These are phyloP conservation scores for Chlamydomonas incerta DNA, from an alignment of 139 green algal genomes.

Conservation along the genomic window DNA sequence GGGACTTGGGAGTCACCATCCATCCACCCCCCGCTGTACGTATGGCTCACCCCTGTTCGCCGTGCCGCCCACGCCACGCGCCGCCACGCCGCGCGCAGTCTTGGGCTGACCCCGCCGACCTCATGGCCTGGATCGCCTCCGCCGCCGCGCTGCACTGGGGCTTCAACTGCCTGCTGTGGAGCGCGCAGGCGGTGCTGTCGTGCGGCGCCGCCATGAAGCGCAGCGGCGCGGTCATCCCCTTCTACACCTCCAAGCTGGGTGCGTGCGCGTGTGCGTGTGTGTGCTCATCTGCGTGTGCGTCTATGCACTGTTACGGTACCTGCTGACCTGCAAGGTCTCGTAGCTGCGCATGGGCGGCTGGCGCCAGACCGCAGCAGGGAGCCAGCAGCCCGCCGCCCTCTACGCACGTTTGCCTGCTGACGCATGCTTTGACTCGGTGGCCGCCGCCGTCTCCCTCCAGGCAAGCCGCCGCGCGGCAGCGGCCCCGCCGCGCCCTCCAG, in stretches of 20 bases:
- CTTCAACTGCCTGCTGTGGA: slow-evolving; percentile 34
- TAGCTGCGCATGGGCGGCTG: too few relatives aligned
- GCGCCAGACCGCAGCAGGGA: too few relatives aligned
- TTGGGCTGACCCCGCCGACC: slow-evolving; percentile 46
- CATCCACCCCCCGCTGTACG: too few relatives aligned
- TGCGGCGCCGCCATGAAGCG: not conserved
- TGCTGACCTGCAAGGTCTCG: too few relatives aligned
- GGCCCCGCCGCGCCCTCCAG: slow-evolving; percentile 2
- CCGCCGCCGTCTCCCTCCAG: too few relatives aligned
- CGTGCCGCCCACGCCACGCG: not conserved
- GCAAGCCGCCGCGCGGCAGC: not conserved
- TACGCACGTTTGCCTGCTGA: too few relatives aligned
- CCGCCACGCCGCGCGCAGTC: slow-evolving; percentile 48
- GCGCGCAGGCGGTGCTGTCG: slow-evolving; percentile 4
- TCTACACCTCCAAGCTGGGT: not conserved
- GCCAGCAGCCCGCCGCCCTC: too few relatives aligned
- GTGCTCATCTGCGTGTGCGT: too few relatives aligned
- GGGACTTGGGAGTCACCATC: too few relatives aligned
- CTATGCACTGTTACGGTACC: too few relatives aligned
- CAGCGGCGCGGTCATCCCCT: not conserved
- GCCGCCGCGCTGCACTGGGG: slow-evolving; percentile 28
- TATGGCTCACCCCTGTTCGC: not conserved
- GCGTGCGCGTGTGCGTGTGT: not conserved
- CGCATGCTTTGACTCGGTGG: too few relatives aligned
- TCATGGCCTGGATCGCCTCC: slow-evolving; percentile 51